A percentile compares a stretch with the other conserved stretches of the same genome.
phyloP scores from a whole-genome alignment of 2,329 filamentous ascomycete species.

The Fusarium chuoi region DNA sequence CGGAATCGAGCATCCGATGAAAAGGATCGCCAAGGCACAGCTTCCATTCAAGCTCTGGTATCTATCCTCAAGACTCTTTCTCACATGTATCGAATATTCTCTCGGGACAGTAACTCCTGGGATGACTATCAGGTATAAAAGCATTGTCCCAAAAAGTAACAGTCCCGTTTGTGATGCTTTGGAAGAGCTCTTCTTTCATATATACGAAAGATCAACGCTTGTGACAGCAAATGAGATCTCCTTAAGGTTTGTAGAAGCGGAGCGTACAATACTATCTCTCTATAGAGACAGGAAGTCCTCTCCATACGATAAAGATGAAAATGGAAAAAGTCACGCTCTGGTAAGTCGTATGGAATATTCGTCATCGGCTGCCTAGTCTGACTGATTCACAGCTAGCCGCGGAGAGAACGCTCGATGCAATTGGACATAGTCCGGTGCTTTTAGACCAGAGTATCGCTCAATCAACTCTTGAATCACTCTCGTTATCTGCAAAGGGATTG shows the following conservation, averaged over 20 bases:
- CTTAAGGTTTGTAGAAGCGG: fast-evolving
- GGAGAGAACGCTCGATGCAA: fast-evolving
- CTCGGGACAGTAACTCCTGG: not conserved
- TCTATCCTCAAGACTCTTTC: not conserved
- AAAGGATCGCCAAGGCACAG: not conserved
- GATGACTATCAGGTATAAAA: not conserved
- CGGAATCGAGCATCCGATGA: not conserved
- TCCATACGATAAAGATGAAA: fast-evolving
- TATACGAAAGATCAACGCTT: fast-evolving
- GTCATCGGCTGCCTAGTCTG: not conserved
- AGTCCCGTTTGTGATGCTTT: not conserved
- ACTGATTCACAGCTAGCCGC: not conserved
- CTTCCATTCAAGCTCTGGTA: not conserved
- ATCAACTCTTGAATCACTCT: fast-evolving
- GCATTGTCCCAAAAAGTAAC: fast-evolving
- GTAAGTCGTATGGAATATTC: not conserved
- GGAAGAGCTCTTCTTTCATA: fast-evolving
- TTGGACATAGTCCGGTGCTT: fast-evolving
- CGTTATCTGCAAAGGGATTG: fast-evolving
- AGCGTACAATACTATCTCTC: not conserved
- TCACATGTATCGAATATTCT: not conserved
- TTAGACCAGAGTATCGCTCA: fast-evolving
- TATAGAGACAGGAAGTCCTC: not conserved
- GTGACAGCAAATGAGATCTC: not conserved
- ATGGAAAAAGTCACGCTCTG: not conserved